Percentiles rank a stretch among this genome's conserved stretches.
Evolutionary conservation across 1,284 basidiomycete species (phyloP).

Genomic region (Pisolithus thermaeus): DNA sequence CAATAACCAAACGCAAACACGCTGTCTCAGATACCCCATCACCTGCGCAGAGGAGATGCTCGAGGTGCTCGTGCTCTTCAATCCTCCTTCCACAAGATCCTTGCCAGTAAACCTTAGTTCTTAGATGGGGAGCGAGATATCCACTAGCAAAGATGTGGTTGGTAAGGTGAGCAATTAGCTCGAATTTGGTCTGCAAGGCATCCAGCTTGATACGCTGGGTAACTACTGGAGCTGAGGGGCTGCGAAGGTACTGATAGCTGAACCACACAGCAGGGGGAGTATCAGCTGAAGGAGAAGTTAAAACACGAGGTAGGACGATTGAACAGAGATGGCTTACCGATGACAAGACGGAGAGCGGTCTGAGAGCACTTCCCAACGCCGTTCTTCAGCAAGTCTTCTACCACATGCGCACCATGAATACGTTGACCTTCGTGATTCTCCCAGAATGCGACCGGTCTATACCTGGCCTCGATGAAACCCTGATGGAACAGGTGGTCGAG

Average conservation of each 20-base stretch:
- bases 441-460: constrained; percentile 38
- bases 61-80: constrained; percentile 31
- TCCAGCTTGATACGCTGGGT: constrained; percentile 38
- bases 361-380: constrained; percentile 37
- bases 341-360: constrained; percentile 37
- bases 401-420: constrained; percentile 28
- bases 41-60: constrained; percentile 30
- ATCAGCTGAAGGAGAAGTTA: constrained; percentile 29
- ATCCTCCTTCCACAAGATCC: constrained; percentile 32
- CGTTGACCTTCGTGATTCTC: constrained; percentile 34
- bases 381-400: constrained; percentile 36
- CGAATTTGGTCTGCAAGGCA: constrained; percentile 23
- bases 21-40: constrained; percentile 35
- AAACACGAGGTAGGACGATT: background rate
- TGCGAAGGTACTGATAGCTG: constrained; percentile 35
- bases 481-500: constrained; percentile 43
- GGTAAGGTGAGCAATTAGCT: constrained; percentile 37
- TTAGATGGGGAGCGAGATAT: constrained; percentile 32
- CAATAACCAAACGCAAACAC: constrained; percentile 35
- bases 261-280: constrained; percentile 37
- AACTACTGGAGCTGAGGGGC: constrained; percentile 23
- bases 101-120: constrained; percentile 38
- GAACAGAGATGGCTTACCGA: constrained; percentile 30
- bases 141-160: constrained; percentile 40
- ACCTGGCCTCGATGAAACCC: constrained; percentile 40